Base-by-base conservation (phyloP, 2,329 filamentous ascomycete genomes). In the Penicillium sp. region DNA sequence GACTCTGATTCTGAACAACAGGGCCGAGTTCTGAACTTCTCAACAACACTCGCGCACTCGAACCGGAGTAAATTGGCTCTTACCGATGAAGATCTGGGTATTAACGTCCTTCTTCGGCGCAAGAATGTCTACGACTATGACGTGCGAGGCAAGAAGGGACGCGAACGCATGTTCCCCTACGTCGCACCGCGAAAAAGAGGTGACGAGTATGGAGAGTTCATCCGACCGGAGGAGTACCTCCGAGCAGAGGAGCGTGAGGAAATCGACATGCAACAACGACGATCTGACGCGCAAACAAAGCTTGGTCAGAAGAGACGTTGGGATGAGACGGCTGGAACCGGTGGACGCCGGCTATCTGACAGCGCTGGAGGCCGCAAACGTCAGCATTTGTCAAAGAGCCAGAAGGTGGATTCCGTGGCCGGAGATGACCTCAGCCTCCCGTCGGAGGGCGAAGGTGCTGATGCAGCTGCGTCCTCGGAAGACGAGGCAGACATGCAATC, bases 51-150 rank as follows among this genome's bases (percentile, higher is more conserved):
- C 68, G 91, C 89, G 9, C 92, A 96, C 75, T 87, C 89, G 9
- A 89, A 88, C 63, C 87, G 92, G 60, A 94, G 92, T 73, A 96
- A 96, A 74, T 85, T 94, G 24, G 91, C 90, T 0, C 81, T 96
- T 40, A 93, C 87, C 54, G 93, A 97, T 66, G 91, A 94, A 64
- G 95, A 98, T 67, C 82, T 98, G 3, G 95, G 95, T 18, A 87
- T 98, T 65, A 97, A 96, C 66, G 86, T 99, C 50, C 81, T 99
- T 10, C 83, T 98, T 41, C 91, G 95, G 66, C 89, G 90, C 66
- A 96, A 93, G 72, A 90, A 89, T 14, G 87, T 96, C n/a, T 91
- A 95, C 73, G 95, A 99, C 75, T 99, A 91, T 67, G 92, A 97
- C 70, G 89, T 97, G 1, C 85, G 92, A 41, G 90, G 90, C 37